Evolutionary conservation across 192 early-diverging fungal species (phyloP).

Genomic region (Coemansia nantahalensis): DNA sequence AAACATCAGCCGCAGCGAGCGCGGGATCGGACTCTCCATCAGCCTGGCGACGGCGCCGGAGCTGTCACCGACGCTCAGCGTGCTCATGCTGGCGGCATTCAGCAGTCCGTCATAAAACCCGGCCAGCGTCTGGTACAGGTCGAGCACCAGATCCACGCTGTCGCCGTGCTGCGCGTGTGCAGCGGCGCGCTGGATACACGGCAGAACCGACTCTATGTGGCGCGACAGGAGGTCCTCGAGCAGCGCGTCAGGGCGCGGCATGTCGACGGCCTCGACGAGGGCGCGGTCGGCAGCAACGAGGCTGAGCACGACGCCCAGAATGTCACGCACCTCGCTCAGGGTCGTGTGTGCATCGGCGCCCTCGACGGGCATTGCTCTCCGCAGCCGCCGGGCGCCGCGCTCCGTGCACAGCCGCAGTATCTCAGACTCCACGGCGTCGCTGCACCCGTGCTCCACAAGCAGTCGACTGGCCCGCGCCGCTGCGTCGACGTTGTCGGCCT

Average conservation of each 20-base stretch:
- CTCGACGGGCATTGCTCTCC: neutral
- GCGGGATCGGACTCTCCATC: constrained; percentile 10
- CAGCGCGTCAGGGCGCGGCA: constrained; percentile 9
- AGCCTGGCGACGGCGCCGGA: neutral
- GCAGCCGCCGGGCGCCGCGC: constrained; percentile 14
- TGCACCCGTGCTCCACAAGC: constrained; percentile 14
- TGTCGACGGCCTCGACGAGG: constrained; percentile 26
- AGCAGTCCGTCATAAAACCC: constrained; percentile 8
- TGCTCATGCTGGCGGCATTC: constrained; percentile 1
- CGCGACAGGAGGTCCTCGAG: constrained; percentile 15
- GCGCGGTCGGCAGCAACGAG: constrained; percentile 21
- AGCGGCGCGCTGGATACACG: constrained; percentile 8
- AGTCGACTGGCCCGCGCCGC: constrained; percentile 8
- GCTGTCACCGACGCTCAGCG: constrained; percentile 32
- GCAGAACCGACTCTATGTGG: constrained; percentile 15
- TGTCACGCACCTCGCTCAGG: neutral
- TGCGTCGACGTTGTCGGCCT: constrained; percentile 9
- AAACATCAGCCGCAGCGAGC: constrained; percentile 33
- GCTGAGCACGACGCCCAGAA: constrained; percentile 8
- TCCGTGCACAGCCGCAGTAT: constrained; percentile 19
- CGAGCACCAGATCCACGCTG: neutral
- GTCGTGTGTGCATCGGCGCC: no score
- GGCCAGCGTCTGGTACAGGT: constrained; percentile 17
- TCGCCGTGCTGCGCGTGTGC: neutral
- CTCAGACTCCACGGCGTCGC: constrained; percentile 12